Evolutionary conservation across 2,329 filamentous ascomycete genomes (phyloP).

Genomic region (Calonectria ilicicola): DNA sequence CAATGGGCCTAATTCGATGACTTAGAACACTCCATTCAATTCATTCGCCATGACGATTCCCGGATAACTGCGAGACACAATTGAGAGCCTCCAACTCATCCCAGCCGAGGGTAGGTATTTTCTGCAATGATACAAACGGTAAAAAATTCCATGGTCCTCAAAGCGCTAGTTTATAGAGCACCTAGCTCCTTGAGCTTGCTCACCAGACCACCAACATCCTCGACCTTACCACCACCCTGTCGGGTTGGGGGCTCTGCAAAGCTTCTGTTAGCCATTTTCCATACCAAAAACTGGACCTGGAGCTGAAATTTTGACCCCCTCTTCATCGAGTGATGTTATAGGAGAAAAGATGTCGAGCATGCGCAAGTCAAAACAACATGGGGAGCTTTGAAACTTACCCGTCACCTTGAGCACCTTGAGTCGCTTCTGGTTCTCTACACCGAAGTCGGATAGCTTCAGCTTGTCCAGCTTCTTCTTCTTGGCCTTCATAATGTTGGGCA

Average conservation of each 20-base stretch:
- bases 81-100: constrained; percentile 9
- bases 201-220: constrained; percentile 96
- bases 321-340: not conserved
- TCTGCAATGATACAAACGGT: constrained; percentile 1
- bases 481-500: constrained; percentile 99
- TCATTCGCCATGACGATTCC: constrained; percentile 11
- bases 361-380: not conserved
- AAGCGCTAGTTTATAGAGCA: constrained; percentile 72
- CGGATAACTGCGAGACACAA: not conserved
- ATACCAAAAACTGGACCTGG: not conserved
- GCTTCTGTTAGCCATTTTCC: constrained; percentile 16
- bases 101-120: constrained; percentile 14
- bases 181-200: constrained; percentile 95
- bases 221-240: constrained; percentile 96
- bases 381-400: constrained; percentile 63
- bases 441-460: constrained; percentile 86
- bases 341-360: not conserved
- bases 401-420: constrained; percentile 92
- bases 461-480: constrained; percentile 99
- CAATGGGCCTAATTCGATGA: not conserved
- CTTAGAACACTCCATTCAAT: constrained; percentile 12
- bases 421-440: constrained; percentile 78
- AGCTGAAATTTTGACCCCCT: too few relatives aligned
- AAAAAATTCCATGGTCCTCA: not conserved
- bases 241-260: constrained; percentile 82